Conservation (phyloP, 768 basidiomycete species). For the Neoboletus brunneissimus region DNA sequence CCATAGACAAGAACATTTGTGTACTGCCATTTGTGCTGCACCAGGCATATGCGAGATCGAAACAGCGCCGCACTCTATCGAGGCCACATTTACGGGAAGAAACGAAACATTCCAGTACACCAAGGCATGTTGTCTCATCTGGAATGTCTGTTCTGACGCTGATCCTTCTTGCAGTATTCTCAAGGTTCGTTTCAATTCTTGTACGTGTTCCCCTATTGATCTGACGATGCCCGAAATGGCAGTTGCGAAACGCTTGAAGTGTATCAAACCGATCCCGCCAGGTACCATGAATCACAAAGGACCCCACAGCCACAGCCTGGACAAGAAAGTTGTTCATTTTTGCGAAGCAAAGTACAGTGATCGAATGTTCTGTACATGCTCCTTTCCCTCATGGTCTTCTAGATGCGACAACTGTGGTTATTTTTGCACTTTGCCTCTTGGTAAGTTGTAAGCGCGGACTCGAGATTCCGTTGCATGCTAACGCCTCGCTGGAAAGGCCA, state of each 20-base stretch:
- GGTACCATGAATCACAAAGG: slow-evolving; percentile 45
- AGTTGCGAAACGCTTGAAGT: slow-evolving; percentile 54
- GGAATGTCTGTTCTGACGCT: neutral
- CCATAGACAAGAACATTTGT: slow-evolving; percentile 53
- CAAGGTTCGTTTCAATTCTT: slow-evolving; percentile 39
- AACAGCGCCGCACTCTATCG: slow-evolving; percentile 54
- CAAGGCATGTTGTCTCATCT: slow-evolving; percentile 40
- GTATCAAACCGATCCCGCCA: slow-evolving; percentile 44
- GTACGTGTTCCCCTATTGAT: neutral
- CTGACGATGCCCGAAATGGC: neutral
- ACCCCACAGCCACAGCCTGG: slow-evolving; percentile 46
- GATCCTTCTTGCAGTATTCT: slow-evolving; percentile 39
- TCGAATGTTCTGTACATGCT: neutral
- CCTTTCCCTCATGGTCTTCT: neutral
- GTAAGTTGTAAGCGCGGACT: slow-evolving; percentile 28
- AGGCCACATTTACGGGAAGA: slow-evolving; percentile 57
- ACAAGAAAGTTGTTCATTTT: slow-evolving; percentile 48
- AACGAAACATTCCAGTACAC: slow-evolving; percentile 65
- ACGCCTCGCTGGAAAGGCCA: slow-evolving; percentile 40
- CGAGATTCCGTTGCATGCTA: neutral
- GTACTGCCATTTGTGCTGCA: slow-evolving; percentile 40
- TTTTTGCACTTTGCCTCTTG: slow-evolving; percentile 54
- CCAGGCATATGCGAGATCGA: slow-evolving; percentile 58
- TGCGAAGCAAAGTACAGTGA: slow-evolving; percentile 45
- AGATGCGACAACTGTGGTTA: slow-evolving; percentile 59